Conservation (phyloP, 2,329 filamentous ascomycete species). For the Rhytidhysteron rufulum region DNA sequence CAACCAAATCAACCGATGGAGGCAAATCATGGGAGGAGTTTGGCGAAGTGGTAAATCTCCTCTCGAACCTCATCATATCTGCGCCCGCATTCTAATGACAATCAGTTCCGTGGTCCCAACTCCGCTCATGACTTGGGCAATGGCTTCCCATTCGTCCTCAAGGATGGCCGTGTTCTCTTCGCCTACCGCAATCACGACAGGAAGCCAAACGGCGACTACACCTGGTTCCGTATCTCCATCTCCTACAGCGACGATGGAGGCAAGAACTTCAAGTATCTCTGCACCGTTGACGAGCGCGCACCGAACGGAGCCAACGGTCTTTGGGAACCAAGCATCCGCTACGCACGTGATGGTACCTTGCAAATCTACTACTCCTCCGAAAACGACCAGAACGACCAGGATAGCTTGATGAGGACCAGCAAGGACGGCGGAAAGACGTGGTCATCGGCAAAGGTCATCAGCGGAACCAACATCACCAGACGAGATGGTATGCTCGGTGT, state of each 20-base stretch:
- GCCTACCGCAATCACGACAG: slow-evolving; percentile 34
- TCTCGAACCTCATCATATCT: no score
- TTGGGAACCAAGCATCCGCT: slow-evolving; percentile 47
- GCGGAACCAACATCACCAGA: slow-evolving; percentile 30
- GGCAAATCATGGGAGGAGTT: no score
- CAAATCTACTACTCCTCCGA: slow-evolving; percentile 46
- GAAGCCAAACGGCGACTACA: slow-evolving; percentile 12
- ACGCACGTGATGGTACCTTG: slow-evolving; percentile 35
- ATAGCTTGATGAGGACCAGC: slow-evolving; percentile 41
- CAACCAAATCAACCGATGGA: no score
- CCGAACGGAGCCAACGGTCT: slow-evolving; percentile 30
- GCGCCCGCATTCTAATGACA: no score
- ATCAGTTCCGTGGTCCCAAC: slow-evolving; percentile 10
- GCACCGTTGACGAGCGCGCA: slow-evolving; percentile 17
- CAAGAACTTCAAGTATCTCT: slow-evolving; percentile 32
- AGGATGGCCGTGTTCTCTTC: slow-evolving; percentile 26
- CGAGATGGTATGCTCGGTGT: slow-evolving; percentile 49
- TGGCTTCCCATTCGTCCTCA: slow-evolving; percentile 29
- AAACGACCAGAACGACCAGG: slow-evolving; percentile 38
- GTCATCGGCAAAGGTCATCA: slow-evolving; percentile 30
- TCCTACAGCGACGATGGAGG: slow-evolving; percentile 43
- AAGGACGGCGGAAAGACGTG: slow-evolving; percentile 40
- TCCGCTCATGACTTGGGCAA: slow-evolving; percentile 25
- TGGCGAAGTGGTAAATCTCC: no score
- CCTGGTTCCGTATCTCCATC: slow-evolving; percentile 41